Evolutionary conservation across 2,329 filamentous ascomycete species (phyloP).

Genomic region (Ascochyta lentis): DNA sequence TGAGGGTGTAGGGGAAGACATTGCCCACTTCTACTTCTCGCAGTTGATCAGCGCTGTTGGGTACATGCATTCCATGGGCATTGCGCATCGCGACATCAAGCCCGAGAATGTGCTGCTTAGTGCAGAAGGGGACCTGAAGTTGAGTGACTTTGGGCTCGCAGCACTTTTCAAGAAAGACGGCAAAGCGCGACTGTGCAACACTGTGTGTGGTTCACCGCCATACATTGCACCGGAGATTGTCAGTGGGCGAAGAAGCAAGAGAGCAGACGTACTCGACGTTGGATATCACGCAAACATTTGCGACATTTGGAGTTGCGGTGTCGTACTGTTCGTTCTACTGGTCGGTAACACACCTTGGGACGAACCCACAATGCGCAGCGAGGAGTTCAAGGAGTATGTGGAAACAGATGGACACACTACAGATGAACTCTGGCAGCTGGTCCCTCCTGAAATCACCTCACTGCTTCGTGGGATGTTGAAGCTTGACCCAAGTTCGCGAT

Average conservation of each 20-base stretch:
- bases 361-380: constrained; percentile 82
- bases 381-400: constrained; percentile 89
- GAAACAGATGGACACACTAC: constrained; percentile 78
- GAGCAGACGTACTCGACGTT: constrained; percentile 56
- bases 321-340: constrained; percentile 94
- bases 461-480: constrained; percentile 93
- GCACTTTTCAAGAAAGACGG: constrained; percentile 92
- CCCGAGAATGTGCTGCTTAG: constrained; percentile 95
- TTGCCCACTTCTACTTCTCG: constrained; percentile 94
- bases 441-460: constrained; percentile 77
- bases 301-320: constrained; percentile 96
- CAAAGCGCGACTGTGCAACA: constrained; percentile 79
- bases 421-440: constrained; percentile 83
- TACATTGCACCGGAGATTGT: constrained; percentile 96
- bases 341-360: constrained; percentile 99
- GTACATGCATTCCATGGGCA: constrained; percentile 95
- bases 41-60: constrained; percentile 89
- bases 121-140: constrained; percentile 82
- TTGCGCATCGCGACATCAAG: constrained; percentile 77
- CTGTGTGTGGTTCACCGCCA: constrained; percentile 92
- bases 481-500: constrained; percentile 75
- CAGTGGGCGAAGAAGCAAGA: constrained; percentile 56
- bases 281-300: constrained; percentile 80
- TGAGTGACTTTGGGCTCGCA: constrained; percentile 96
- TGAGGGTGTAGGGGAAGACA: constrained; percentile 89